Conservation (phyloP, 140 eudicot genomes). For the Erigeron philadelphicus region DNA sequence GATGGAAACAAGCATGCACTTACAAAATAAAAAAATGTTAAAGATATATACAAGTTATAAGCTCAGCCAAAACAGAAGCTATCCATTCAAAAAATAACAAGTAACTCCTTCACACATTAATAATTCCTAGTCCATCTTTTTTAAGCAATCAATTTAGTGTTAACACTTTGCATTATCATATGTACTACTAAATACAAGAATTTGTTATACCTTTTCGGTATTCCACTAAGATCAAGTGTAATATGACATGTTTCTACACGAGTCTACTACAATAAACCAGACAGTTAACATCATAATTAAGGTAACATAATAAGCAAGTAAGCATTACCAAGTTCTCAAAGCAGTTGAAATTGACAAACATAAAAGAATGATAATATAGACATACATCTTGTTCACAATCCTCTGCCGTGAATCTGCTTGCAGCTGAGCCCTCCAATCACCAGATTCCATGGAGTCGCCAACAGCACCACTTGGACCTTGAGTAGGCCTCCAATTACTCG, state of each 20-base stretch:
- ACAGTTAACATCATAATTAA: constrained; percentile 3
- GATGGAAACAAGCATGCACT: background rate
- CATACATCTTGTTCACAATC: constrained; percentile 60
- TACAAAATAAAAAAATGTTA: background rate
- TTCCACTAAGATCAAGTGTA: too few species aligned
- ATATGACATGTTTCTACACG: background rate
- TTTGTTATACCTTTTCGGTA: too few species aligned
- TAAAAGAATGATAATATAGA: background rate
- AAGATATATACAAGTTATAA: background rate
- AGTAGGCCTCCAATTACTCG: constrained; percentile 47
- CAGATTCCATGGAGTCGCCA: constrained; percentile 43
- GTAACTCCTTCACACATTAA: background rate
- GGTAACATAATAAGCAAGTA: background rate
- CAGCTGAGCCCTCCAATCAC: constrained; percentile 66
- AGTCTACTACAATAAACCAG: constrained; percentile 12
- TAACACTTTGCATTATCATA: constrained; percentile 3
- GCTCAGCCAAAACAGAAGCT: background rate
- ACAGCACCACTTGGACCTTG: constrained; percentile 26
- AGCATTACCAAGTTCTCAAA: background rate
- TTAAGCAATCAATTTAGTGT: constrained; percentile 2
- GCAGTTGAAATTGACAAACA: background rate
- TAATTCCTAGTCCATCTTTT: background rate
- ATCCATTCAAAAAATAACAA: background rate
- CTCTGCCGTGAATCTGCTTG: constrained; percentile 57
- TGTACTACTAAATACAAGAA: background rate